Conservation (phyloP, 2,329 filamentous ascomycete genomes). For the Colletotrichum sansevieriae region DNA sequence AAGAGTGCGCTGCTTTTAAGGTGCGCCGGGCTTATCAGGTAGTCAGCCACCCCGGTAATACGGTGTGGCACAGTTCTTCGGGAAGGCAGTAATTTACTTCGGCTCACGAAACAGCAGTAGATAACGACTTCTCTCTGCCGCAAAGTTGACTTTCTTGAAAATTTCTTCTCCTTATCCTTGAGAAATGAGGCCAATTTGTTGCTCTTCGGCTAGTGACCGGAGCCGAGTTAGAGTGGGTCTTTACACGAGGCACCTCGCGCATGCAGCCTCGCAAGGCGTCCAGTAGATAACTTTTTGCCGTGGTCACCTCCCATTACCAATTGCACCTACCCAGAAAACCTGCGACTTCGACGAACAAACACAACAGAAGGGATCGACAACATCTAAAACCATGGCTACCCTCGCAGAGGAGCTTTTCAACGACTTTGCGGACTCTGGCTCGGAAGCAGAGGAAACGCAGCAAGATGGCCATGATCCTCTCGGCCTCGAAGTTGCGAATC, state of each 20-base stretch:
- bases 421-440: constrained; percentile 89
- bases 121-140: no score
- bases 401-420: constrained; percentile 93
- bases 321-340: background rate
- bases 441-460: constrained; percentile 76
- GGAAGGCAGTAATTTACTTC: no score
- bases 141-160: no score
- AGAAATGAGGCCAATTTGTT: no score
- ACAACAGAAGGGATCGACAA: background rate
- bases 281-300: constrained; percentile 4
- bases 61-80: background rate
- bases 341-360: background rate
- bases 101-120: no score
- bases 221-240: background rate
- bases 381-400: constrained; percentile 78
- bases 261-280: constrained; percentile 27
- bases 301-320: background rate
- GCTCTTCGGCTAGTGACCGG: background rate
- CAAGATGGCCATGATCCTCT: constrained; percentile 61
- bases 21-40: no score
- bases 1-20: no score
- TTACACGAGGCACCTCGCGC: background rate
- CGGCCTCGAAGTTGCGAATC: constrained; percentile 57
- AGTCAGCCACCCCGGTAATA: constrained; percentile 24
- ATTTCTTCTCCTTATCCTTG: no score